These are phyloP conservation scores for Peniophora sp. DNA, from an alignment of 1,284 basidiomycete species.

Conservation along the genomic window DNA sequence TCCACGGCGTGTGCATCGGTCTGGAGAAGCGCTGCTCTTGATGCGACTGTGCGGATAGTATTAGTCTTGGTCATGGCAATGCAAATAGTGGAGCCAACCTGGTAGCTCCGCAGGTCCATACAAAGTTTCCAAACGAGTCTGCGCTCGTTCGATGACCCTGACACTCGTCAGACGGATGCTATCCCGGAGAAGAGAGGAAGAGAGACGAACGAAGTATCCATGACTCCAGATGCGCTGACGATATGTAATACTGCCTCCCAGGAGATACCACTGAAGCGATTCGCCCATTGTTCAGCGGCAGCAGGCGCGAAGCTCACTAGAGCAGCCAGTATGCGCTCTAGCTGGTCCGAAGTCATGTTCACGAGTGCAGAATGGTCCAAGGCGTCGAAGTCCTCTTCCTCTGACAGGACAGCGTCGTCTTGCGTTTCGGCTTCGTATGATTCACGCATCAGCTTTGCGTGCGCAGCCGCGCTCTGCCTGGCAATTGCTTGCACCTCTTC, in stretches of 20 bases:
- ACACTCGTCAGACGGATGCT: too few relatives aligned
- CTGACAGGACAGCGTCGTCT: slow-evolving; percentile 23
- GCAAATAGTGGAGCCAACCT: too few relatives aligned
- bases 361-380: slow-evolving; percentile 17
- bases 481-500: slow-evolving; percentile 48
- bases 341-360: slow-evolving; percentile 27
- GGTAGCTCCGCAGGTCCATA: too few relatives aligned
- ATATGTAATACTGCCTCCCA: slow-evolving; percentile 44
- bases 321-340: slow-evolving; percentile 36
- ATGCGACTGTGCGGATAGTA: too few relatives aligned
- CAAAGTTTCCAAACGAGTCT: too few relatives aligned
- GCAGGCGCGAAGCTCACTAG: slow-evolving; percentile 38
- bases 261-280: slow-evolving; percentile 39
- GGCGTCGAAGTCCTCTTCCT: slow-evolving; percentile 21
- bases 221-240: slow-evolving; percentile 28
- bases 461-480: slow-evolving; percentile 15
- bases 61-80: too few relatives aligned
- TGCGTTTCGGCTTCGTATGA: slow-evolving; percentile 2
- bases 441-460: neutral
- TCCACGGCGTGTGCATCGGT: too few relatives aligned
- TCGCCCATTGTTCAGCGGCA: slow-evolving; percentile 39
- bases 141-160: too few relatives aligned
- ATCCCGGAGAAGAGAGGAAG: neutral
- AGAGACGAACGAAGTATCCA: slow-evolving; percentile 31
- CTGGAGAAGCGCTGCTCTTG: too few relatives aligned